A percentile compares a stretch with the other conserved stretches of the same genome.
Evolutionary conservation across 495 filamentous ascomycete genomes (phyloP).

Genomic region (Chaetomium cochliodes): DNA sequence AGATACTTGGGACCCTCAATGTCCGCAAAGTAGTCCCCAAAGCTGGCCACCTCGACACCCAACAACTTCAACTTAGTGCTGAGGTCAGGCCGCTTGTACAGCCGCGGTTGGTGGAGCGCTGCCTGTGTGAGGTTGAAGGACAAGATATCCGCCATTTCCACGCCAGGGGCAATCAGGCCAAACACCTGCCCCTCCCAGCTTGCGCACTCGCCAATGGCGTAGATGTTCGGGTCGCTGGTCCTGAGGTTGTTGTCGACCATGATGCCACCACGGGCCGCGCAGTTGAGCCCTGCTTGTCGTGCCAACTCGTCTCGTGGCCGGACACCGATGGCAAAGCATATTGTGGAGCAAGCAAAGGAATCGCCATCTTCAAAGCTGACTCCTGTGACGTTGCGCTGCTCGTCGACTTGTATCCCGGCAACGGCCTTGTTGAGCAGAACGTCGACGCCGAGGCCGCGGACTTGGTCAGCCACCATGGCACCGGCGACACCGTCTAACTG

Average conservation of each 20-base stretch:
- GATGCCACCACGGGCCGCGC: constrained; percentile 73
- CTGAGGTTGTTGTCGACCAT: constrained; percentile 67
- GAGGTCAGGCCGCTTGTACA: constrained; percentile 82
- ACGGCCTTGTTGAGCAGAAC: constrained; percentile 80
- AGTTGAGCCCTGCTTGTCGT: constrained; percentile 65
- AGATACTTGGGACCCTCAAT: constrained; percentile 77
- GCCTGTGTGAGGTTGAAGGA: constrained; percentile 93
- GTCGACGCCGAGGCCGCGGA: constrained; percentile 76
- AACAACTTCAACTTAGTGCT: constrained; percentile 94
- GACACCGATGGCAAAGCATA: constrained; percentile 94
- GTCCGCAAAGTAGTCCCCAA: constrained; percentile 96
- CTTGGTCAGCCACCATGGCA: constrained; percentile 78
- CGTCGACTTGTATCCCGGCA: constrained; percentile 65
- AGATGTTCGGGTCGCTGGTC: constrained; percentile 73
- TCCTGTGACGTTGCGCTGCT: constrained; percentile 66
- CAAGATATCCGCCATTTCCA: constrained; percentile 95
- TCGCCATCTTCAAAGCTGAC: constrained; percentile 85
- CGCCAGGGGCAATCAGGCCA: constrained; percentile 87
- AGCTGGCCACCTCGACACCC: constrained; percentile 92
- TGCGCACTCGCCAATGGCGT: constrained; percentile 93
- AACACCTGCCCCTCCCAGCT: constrained; percentile 93
- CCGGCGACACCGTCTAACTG: constrained; percentile 88
- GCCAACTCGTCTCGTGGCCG: constrained; percentile 81
- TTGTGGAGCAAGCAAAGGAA: constrained; percentile 73
- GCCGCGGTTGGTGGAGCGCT: constrained; percentile 63